Evolutionary conservation across 306 rosid genomes (phyloP), one percentile per base, ranked within the genome.

Genomic region (Acacia melanoxylon): DNA sequence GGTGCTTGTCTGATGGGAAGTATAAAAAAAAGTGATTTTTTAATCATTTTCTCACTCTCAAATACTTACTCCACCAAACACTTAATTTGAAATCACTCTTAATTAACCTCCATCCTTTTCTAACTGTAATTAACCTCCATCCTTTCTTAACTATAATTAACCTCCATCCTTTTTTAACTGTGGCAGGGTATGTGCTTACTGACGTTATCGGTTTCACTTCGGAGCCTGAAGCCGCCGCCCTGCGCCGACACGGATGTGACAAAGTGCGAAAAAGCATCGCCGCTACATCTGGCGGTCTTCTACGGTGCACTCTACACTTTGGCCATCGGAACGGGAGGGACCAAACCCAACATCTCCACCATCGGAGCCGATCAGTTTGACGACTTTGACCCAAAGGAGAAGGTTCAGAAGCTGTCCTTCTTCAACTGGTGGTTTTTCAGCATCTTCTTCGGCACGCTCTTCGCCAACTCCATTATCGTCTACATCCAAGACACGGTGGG

Each of bases 381-480:
- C 68, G 93, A 91, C 40, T 92, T 89, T 49, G 91, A 91, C 45
- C 94, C 94, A 0, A 90, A 94, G 20, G 98, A 94, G 80, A 92
- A 86, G 86, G 61, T 31, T 27, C 92, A 88, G 16, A 92, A 92
- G 85, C 91, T 92, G 58, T 94, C 97, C 31, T 94, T 94, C 85
- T 94, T 92, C 90, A 94, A 94, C 31, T 94, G 98, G 98, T 94
- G 98, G 98, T 87, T 91, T 90, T 94, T 92, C 75, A 90, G 97
- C 83, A 90, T 93, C 29, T 92, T 94, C 89, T 89, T 90, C 79
- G 98, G 98, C 35, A 91, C 97, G 1, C 97, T 94, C 44, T 92
- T 94, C 84, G 89, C 98, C 19, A 90, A 82, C 87, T 89, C 95
- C 13, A 76, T 92, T 14, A 69, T 94, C 56, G 86, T 94, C 27